Base-by-base conservation (phyloP, 345 rosid genomes). In the Xanthoceras sorbifolium region DNA sequence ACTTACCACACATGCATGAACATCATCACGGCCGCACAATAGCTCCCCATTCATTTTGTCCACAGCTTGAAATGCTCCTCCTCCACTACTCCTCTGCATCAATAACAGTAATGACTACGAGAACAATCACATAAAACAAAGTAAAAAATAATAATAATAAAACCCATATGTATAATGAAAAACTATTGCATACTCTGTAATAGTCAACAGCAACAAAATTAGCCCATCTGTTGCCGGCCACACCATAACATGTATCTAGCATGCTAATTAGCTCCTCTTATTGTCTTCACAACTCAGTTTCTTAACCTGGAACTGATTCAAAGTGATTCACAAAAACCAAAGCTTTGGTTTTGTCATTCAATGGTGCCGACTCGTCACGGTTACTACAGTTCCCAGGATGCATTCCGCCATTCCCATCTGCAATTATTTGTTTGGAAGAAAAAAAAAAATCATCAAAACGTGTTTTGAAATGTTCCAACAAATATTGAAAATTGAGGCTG, bases 11-110 rank as follows among this genome's bases (percentile, higher is more conserved):
- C 91, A 88, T 26, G 60, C 86, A 79, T 78, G 84, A 5, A 88
- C 84, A 78, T 89, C 89, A 50, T 73, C 72, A 75, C 87, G 81
- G 26, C 86, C 87, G 26, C 93, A 90, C 20, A 84, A 69, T 46
- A 84, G 82, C 80, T 80, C 75, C 15, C 93, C 95, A 18, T 91
- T 91, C 75, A 91, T 73, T 44, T 61, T 82, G 71, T 91, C 93
- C 4, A 89, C 59, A 14, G 90, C 93, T 81, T 80, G 77, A 78
- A 91, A 91, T 75, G 86, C 84, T 78, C 91, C 90, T 71, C 91
- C 93, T 74, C 93, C 90, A 22, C 69, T 50, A 55, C 93, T 85
- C 64, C 89, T 87, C 89, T 89, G 71, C 75, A 63, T 14, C 67
- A 38, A 69, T 32, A 29, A 7, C 4, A 64, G 15, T 5, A 55